phyloP scores from a whole-genome alignment of 306 rosid species.

The Cicer chorassanicum region DNA sequence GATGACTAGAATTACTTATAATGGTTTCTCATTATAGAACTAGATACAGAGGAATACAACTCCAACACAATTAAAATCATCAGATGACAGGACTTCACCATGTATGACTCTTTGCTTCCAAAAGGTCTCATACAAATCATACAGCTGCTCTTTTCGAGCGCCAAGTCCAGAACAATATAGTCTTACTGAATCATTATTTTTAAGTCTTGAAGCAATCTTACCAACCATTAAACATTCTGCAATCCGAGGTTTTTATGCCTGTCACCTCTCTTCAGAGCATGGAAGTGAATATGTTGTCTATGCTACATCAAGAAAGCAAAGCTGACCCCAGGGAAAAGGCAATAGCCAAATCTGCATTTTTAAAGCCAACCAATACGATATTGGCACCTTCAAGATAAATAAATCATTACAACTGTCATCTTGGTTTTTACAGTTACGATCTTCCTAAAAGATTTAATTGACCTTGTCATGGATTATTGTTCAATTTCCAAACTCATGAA shows the following conservation, averaged over 20 bases:
- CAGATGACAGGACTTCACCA: slow-evolving; percentile 51
- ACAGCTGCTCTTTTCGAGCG: slow-evolving; percentile 64
- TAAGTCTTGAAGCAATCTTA: slow-evolving; percentile 97
- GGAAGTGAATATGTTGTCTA: slow-evolving; percentile 87
- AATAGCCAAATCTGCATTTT: slow-evolving; percentile 99
- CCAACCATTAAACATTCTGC: slow-evolving; percentile 99
- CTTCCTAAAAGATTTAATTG: slow-evolving; percentile 85
- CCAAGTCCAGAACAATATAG: slow-evolving; percentile 74
- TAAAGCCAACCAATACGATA: slow-evolving; percentile 99
- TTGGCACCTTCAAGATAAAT: slow-evolving; percentile 97
- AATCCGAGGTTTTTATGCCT: slow-evolving; percentile 73
- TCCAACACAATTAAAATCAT: slow-evolving; percentile 49
- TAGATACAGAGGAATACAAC: slow-evolving; percentile 50
- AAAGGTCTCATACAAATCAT: slow-evolving; percentile 69
- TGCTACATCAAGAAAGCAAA: slow-evolving; percentile 96
- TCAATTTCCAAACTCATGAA: slow-evolving; percentile 75
- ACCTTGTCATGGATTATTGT: slow-evolving; percentile 88
- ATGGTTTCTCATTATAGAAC: slow-evolving; percentile 46
- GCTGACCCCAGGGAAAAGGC: slow-evolving; percentile 96
- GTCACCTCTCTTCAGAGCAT: slow-evolving; percentile 94
- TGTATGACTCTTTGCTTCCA: slow-evolving; percentile 57
- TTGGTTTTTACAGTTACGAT: slow-evolving; percentile 80
- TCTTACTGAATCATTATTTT: slow-evolving; percentile 72
- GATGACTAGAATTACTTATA: slow-evolving; percentile 45
- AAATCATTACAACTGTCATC: slow-evolving; percentile 98